Base-by-base conservation (phyloP, 2,329 filamentous ascomycete genomes). In the Fusarium duplospermum region DNA sequence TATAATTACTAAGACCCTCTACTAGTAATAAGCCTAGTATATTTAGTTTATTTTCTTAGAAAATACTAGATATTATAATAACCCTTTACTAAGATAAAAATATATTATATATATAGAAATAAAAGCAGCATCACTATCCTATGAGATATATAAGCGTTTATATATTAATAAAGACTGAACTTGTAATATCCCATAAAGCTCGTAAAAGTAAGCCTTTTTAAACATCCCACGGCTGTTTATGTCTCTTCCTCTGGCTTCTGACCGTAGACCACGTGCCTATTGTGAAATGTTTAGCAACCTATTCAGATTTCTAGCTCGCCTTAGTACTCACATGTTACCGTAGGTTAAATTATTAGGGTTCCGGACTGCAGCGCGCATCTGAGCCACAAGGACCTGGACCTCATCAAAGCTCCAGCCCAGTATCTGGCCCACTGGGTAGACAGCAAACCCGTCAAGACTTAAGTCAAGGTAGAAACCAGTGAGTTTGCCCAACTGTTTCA, bases 361-460 rank as follows among this genome's bases (percentile, higher is more conserved):
- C 3, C 24, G 38, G 47, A 69, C 54, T 2, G 47, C 62, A 29
- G 47, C 16, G 6, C 66, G 66, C 66, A 69, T 69, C 62, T 65
- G 54, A 10, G 66, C 66, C 2, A 69, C 66, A 14, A 66, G 47
- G 4, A 52, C 62, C 10, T 66, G 57, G 7, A 65, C 58, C 33
- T 69, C 66, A 7, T 68, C 66, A 4, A 61, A 33, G 7, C 33
- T 64, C 66, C 66, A 68, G 24, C 62, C 66, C 2, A 69, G 35
- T 18, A 69, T 35, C 31, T 66, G 64, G n/a, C 67, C 60, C 6
- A 67, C 50, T 2, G 64, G 67, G 35, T 67, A 70, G 2, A 67
- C 14, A 4, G 59, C 67, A 40, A 67, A 70, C 6, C 67, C 67
- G 47, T 70, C 67, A 14, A 70, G 14, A 14, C 67, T 70, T 10